Evolutionary conservation across 306 rosid genomes (phyloP).

Genomic region (Casuarina cunninghamiana): DNA sequence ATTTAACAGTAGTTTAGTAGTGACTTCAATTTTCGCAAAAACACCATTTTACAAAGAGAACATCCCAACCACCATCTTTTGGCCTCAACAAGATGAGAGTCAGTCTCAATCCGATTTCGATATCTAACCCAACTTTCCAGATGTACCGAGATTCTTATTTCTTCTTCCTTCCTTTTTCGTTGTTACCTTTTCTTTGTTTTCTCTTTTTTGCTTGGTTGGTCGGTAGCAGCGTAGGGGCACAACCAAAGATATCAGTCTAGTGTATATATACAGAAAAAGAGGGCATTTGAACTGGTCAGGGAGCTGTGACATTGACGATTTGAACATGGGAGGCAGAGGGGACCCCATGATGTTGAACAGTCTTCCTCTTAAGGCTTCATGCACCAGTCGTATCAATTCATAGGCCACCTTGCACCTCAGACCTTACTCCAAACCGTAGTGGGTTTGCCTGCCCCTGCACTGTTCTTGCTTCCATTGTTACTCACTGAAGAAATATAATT

Average conservation of each 20-base stretch:
- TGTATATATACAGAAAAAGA: conserved; percentile 22
- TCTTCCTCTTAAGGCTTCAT: conserved; percentile 35
- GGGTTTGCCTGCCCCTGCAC: conserved; percentile 26
- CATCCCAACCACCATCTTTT: too few relatives aligned
- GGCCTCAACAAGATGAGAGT: not conserved
- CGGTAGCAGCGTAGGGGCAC: not conserved
- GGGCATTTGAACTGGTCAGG: conserved; percentile 36
- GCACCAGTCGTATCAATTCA: not conserved
- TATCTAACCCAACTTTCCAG: not conserved
- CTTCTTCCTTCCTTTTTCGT: not conserved
- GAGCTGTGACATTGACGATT: conserved; percentile 29
- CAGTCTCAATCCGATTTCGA: not conserved
- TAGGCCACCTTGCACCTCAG: conserved; percentile 22
- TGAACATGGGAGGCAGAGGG: conserved; percentile 28
- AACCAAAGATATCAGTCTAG: conserved; percentile 12
- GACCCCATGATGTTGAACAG: conserved; percentile 41
- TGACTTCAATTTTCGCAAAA: too few relatives aligned
- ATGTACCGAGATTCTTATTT: not conserved
- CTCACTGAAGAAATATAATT: conserved; percentile 6
- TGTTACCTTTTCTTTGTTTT: not conserved
- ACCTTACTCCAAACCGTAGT: conserved; percentile 28
- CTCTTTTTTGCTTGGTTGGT: not conserved
- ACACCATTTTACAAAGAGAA: too few relatives aligned
- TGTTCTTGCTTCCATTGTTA: conserved; percentile 15
- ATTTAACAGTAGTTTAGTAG: too few relatives aligned